Evolutionary conservation across 2,329 filamentous ascomycete species (phyloP).

Genomic region (Colletotrichum horii): DNA sequence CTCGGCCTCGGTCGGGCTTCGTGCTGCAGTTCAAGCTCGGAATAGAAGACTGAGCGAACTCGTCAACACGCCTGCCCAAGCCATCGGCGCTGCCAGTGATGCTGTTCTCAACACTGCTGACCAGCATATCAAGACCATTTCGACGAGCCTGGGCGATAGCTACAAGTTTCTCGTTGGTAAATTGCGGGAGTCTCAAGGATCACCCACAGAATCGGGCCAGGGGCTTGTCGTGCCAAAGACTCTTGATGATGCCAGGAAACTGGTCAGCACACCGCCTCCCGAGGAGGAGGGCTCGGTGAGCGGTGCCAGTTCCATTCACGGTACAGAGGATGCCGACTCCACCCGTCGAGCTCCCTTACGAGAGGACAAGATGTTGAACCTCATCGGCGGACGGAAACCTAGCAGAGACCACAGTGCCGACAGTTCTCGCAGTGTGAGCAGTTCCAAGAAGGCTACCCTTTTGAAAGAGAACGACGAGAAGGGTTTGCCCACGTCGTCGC

Average conservation of each 20-base stretch:
- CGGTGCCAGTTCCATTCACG: slow-evolving; percentile 59
- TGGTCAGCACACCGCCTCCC: slow-evolving; percentile 76
- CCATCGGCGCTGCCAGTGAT: slow-evolving; percentile 82
- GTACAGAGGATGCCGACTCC: slow-evolving; percentile 38
- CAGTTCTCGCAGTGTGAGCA: slow-evolving; percentile 69
- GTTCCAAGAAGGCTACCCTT: slow-evolving; percentile 63
- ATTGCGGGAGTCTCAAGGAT: slow-evolving; percentile 72
- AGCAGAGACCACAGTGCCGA: slow-evolving; percentile 78
- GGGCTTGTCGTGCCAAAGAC: slow-evolving; percentile 79
- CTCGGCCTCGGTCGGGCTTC: slow-evolving; percentile 39
- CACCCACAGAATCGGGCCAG: slow-evolving; percentile 42
- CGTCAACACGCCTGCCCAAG: slow-evolving; percentile 82
- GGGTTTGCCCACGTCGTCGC: slow-evolving; percentile 20
- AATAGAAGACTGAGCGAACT: slow-evolving; percentile 84
- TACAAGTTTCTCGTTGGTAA: slow-evolving; percentile 93
- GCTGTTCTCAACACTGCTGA: slow-evolving; percentile 88
- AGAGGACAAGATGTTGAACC: slow-evolving; percentile 72
- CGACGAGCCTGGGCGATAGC: slow-evolving; percentile 87
- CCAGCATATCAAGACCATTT: slow-evolving; percentile 89
- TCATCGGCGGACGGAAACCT: slow-evolving; percentile 70
- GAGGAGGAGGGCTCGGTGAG: slow-evolving; percentile 67
- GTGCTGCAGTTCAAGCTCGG: slow-evolving; percentile 56
- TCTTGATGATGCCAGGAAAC: slow-evolving; percentile 87
- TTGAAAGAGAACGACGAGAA: slow-evolving; percentile 46
- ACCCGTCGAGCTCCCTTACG: slow-evolving; percentile 33